Evolutionary conservation across 306 rosid genomes (phyloP).

Genomic region (Gynostemma pentaphyllum): DNA sequence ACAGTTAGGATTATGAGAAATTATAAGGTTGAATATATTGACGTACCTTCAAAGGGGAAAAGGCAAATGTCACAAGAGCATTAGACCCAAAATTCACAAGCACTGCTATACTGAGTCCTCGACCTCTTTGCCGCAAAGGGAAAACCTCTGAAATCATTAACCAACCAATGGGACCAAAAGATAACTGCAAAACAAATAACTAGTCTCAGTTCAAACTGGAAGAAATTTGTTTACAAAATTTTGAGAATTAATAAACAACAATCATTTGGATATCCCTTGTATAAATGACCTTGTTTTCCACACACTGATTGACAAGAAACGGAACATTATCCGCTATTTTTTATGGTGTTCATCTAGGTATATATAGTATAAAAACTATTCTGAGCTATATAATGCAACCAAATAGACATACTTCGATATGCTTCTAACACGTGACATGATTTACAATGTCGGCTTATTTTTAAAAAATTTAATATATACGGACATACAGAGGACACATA

Average conservation of each 20-base stretch:
- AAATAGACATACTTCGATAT: neutral
- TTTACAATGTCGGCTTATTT: neutral
- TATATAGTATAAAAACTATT: neutral
- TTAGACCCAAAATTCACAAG: constrained; percentile 83
- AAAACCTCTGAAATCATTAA: constrained; percentile 91
- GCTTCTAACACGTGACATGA: neutral
- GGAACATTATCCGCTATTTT: neutral
- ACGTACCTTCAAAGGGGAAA: constrained; percentile 76
- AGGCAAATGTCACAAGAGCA: constrained; percentile 84
- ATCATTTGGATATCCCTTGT: neutral
- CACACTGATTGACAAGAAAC: neutral
- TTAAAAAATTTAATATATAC: neutral
- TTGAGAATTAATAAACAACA: neutral
- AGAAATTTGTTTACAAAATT: too few species aligned
- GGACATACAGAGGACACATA: neutral
- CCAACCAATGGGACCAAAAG: constrained; percentile 99
- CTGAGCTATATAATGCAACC: neutral
- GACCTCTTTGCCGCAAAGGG: constrained; percentile 79
- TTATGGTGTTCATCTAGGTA: neutral
- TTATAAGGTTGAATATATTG: neutral
- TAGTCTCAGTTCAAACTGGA: neutral
- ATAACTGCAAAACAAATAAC: constrained; percentile 43
- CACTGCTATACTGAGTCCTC: constrained; percentile 88
- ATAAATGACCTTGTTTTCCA: neutral
- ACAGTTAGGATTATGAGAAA: neutral